Evolutionary conservation across 345 rosid genomes (phyloP), one percentile per base, ranked within the genome.

Genomic region (Laguncularia racemosa): DNA sequence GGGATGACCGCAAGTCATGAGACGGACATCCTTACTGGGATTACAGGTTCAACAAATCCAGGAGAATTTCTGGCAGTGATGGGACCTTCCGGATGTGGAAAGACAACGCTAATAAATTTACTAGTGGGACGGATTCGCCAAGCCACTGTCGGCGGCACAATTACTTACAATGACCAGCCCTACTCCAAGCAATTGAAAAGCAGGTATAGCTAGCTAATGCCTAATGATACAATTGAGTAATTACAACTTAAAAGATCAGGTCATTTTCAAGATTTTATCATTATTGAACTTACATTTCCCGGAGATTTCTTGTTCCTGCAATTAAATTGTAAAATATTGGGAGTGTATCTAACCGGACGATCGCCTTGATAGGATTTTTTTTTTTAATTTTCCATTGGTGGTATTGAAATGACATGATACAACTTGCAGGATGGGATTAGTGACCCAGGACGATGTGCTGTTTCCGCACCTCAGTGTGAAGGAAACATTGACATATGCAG

Each of bases 71-170:
- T 93, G 44, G 99, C 99, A 6, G 91, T 93, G 49, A 89, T 93
- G 99, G 99, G 99, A 57, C 99, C 99, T 60, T 93, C 99, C 11
- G 99, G 99, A 57, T 96, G 99, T 71, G 99, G 99, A 20, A 93
- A 93, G 73, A 89, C 99, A 6, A 73, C 95, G 26, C 88, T 93
- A 45, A 73, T 93, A 59, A 93, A 73, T 71, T 74, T 93, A 54
- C 84, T 93, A 6, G 85, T 90, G 6, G 97, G 99, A 50, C 64
- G 99, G 66, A 10, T 93, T 16, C 61, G 47, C 58, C 89, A 71
- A 21, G 28, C 88, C 6, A 60, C 68, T 0, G 75, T 68, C 0
- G 76, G 85, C 9, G 99, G 99, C 23, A 73, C 86, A 17, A 38
- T 87, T 67, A 82, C 95, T 55, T 93, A 81, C 72, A 93, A 93